Percentiles rank a stretch among this genome's conserved stretches.
Conservation (phyloP, 2,329 filamentous ascomycete genomes). For the Calonectria honghensis region DNA sequence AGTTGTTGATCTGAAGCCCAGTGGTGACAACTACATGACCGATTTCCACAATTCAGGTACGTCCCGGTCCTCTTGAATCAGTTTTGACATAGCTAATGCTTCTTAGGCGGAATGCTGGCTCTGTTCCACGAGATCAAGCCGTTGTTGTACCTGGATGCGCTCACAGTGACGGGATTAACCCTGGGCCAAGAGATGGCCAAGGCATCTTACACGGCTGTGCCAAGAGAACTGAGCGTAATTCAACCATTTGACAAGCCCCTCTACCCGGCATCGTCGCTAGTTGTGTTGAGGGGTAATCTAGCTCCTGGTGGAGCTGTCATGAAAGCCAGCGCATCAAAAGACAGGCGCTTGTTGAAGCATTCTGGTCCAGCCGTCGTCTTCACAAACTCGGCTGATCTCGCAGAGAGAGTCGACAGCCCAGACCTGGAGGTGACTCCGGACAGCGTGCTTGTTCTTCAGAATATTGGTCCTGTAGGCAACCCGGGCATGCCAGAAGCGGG, state of each 20-base stretch:
- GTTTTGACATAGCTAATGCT: background rate
- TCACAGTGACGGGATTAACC: conserved; percentile 89
- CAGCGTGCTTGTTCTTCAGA: conserved; percentile 86
- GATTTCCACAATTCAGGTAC: conserved; percentile 85
- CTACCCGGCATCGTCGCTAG: conserved; percentile 85
- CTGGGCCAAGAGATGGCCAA: conserved; percentile 85
- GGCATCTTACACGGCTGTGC: conserved; percentile 75
- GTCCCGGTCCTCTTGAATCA: background rate
- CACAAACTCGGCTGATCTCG: conserved; percentile 84
- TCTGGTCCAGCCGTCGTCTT: conserved; percentile 77
- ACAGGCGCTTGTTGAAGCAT: conserved; percentile 74
- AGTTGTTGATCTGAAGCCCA: conserved; percentile 90
- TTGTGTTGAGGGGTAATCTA: conserved; percentile 89
- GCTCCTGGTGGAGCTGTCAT: conserved; percentile 89
- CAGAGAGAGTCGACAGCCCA: conserved; percentile 74
- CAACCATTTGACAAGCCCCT: conserved; percentile 79
- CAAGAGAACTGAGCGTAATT: conserved; percentile 69
- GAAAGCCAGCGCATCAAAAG: conserved; percentile 91
- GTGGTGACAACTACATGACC: conserved; percentile 90
- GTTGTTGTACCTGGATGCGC: conserved; percentile 84
- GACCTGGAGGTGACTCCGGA: conserved; percentile 76
- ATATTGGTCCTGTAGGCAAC: conserved; percentile 91
- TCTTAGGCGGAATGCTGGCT: conserved; percentile 83
- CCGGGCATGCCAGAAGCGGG: conserved; percentile 95
- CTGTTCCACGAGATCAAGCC: conserved; percentile 87